phyloP scores from a whole-genome alignment of 2,329 filamentous ascomycete species.

The Botrytis aclada region DNA sequence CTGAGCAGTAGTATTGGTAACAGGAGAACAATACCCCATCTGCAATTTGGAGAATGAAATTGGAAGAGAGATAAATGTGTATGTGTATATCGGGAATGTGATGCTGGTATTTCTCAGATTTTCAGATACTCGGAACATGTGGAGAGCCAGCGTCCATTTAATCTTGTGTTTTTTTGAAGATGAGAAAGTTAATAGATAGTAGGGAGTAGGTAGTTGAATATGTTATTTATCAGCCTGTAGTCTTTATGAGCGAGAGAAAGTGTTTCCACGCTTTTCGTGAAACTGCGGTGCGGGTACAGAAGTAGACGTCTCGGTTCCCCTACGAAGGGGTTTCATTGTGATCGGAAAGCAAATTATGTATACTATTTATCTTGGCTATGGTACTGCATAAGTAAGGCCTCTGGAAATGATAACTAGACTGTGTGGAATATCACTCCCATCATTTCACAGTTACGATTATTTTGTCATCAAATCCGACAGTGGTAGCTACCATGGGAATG shows the following conservation, averaged over 20 bases:
- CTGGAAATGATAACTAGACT: background rate
- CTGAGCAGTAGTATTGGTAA: background rate
- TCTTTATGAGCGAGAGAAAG: too few species aligned
- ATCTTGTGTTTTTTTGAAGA: background rate
- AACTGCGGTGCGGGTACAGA: background rate
- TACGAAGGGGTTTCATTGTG: too few species aligned
- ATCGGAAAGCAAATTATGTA: background rate
- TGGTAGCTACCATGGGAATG: background rate
- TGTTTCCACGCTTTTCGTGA: background rate
- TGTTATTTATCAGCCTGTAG: background rate
- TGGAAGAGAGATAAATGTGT: background rate
- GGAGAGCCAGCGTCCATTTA: background rate
- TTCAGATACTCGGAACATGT: background rate
- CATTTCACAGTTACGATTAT: background rate
- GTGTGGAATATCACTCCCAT: too few species aligned
- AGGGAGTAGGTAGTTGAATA: background rate
- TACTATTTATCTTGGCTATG: background rate
- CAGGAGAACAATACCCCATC: background rate
- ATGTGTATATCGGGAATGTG: background rate
- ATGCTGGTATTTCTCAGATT: background rate
- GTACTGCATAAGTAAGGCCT: background rate
- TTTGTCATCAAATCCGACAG: background rate
- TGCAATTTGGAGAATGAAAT: background rate
- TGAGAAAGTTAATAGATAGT: background rate
- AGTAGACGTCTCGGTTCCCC: background rate